Percentiles rank a stretch among this genome's conserved stretches.
Evolutionary conservation across 2,329 filamentous ascomycete genomes (phyloP).

Genomic region (Dothistroma pini): DNA sequence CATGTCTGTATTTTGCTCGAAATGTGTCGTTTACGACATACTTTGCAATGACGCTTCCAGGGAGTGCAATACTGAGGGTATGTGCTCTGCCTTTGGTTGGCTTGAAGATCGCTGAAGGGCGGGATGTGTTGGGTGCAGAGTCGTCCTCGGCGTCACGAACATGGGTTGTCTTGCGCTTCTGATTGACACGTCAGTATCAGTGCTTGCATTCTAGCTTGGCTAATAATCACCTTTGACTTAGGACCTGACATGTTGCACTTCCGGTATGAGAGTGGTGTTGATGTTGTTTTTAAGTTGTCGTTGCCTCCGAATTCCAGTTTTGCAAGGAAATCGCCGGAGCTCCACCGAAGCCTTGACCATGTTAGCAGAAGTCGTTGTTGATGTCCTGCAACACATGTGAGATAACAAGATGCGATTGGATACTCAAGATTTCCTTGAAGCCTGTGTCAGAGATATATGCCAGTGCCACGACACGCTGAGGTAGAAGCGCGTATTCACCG

Average conservation of each 20-base stretch:
- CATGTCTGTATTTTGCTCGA: neutral
- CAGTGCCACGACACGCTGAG: neutral
- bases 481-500: neutral
- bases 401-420: no score
- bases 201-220: neutral
- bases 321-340: neutral
- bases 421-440: no score
- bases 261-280: neutral
- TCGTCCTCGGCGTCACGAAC: neutral
- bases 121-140: constrained; percentile 54
- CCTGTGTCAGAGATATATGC: no score
- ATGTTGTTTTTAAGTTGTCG: neutral
- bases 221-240: constrained; percentile 19
- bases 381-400: no score
- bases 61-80: constrained; percentile 74
- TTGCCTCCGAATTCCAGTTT: constrained; percentile 1
- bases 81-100: constrained; percentile 62
- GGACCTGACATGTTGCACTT: constrained; percentile 16
- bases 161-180: constrained; percentile 22
- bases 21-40: constrained; percentile 39
- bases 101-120: constrained; percentile 65
- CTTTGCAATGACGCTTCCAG: constrained; percentile 74
- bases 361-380: no score
- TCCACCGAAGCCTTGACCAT: neutral
- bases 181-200: neutral